A percentile compares a stretch with the other conserved stretches of the same genome.
phyloP scores from a whole-genome alignment of 257 asterid species.

The Cynanchum wilfordii region DNA sequence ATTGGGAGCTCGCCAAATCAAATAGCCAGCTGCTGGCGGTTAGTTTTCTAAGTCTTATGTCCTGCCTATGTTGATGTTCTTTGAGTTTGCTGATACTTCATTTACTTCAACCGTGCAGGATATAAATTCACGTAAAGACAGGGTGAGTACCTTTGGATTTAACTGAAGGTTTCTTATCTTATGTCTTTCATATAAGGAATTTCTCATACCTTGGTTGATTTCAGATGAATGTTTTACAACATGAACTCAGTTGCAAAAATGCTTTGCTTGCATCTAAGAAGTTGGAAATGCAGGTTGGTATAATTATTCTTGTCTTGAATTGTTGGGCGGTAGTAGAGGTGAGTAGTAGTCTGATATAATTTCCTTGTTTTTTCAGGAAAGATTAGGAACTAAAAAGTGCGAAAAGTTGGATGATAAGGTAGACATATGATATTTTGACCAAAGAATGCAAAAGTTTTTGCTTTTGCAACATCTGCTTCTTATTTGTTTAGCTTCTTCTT shows the following conservation, averaged over 20 bases:
- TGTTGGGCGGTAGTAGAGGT: neutral
- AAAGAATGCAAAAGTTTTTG: neutral
- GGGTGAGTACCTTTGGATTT: conserved; percentile 36
- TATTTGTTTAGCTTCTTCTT: conserved; percentile 15
- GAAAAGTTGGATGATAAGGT: conserved; percentile 41
- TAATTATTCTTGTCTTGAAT: conserved; percentile 4
- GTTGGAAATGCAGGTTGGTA: conserved; percentile 42
- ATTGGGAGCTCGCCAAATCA: conserved; percentile 52
- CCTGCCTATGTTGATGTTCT: conserved; percentile 1
- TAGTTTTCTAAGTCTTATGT: conserved; percentile 16
- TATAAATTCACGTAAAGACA: conserved; percentile 57
- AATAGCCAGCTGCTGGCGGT: conserved; percentile 57
- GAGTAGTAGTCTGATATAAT: neutral
- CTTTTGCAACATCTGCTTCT: neutral
- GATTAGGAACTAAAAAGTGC: conserved; percentile 12
- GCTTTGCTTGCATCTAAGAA: conserved; percentile 46
- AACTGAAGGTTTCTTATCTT: conserved; percentile 7
- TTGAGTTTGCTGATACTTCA: conserved; percentile 13
- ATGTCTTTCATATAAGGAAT: neutral
- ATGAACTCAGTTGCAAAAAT: conserved; percentile 61
- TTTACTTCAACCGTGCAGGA: conserved; percentile 48
- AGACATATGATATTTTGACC: conserved; percentile 13
- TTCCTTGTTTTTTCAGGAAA: conserved; percentile 32
- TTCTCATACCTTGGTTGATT: conserved; percentile 13
- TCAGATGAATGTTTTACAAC: conserved; percentile 61